Evolutionary conservation across 1,284 basidiomycete genomes (phyloP), one percentile per base, ranked within the genome.

Genomic region (Tylopilus sp.): DNA sequence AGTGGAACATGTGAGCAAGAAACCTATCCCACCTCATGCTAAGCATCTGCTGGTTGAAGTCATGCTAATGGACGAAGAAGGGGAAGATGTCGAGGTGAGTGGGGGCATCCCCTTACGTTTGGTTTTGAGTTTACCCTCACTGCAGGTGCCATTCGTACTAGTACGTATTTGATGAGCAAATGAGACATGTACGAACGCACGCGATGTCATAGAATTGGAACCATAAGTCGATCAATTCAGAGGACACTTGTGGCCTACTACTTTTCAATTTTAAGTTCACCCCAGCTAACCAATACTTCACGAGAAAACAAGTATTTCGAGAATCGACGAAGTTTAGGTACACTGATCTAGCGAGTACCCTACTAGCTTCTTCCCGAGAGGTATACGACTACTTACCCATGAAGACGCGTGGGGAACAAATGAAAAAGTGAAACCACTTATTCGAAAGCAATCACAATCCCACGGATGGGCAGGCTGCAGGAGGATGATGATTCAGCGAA

Each of bases 1-100:
- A 33, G 93, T 98, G 17, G 94, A 98, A 73, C 82, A 83, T 53
- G 94, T 99, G 44, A 92, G 90, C 78, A 97, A 92, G 83, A 97
- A 95, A 75, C 83, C 91, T 3, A 82, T 98, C 56, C 86, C 86
- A 15, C 79, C 88, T 15, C 85, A 91, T 68, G 79, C 81, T 57
- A 92, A 86, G 68, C 88, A 92, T 65, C 79, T 97, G 48, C 80
- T 96, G 49, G 90, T 96, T 17, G 97, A 99, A 75, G 86, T 98
- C 51, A 97, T 99, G 93, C 89, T 89, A 32, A 85, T 84, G 57
- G 94, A 98, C 66, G 90, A 91, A 66, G 83, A 90, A 28, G 93
- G 84, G 50, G 96, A 98, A 72, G 89, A 92, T 61, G 88, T 92
- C 17, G 90, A 92, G 76, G 88, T 87, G 64, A 53, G 69, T 59